These are phyloP conservation scores for Neofusicoccum kwambonambiense DNA, from an alignment of 2,329 filamentous ascomycete genomes.

Conservation along the genomic window DNA sequence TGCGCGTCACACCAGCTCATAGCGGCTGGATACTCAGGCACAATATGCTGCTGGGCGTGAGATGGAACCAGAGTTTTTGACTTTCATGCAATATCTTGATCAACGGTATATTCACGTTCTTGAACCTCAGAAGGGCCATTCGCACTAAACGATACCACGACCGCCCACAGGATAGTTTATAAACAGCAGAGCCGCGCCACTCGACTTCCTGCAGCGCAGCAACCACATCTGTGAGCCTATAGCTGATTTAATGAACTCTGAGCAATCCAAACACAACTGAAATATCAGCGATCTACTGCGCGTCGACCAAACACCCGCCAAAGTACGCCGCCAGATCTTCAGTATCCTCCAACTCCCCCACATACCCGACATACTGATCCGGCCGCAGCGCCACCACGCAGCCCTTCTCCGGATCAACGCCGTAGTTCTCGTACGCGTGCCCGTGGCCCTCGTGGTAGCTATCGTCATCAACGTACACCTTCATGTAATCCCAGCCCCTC, in stretches of 20 bases:
- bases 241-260: not conserved
- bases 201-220: too few relatives aligned
- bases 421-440: constrained; percentile 56
- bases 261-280: too few relatives aligned
- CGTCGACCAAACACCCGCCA: constrained; percentile 12
- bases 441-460: constrained; percentile 45
- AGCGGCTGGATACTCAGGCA: too few relatives aligned
- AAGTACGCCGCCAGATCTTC: constrained; percentile 30
- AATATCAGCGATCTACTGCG: not conserved
- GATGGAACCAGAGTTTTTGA: too few relatives aligned
- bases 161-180: too few relatives aligned
- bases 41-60: too few relatives aligned
- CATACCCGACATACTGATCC: constrained; percentile 62
- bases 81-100: too few relatives aligned
- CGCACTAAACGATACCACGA: too few relatives aligned
- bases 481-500: constrained; percentile 42
- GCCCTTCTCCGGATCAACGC: constrained; percentile 55
- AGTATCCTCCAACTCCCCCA: constrained; percentile 39
- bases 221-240: not conserved
- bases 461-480: constrained; percentile 48
- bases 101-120: too few relatives aligned
- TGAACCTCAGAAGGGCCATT: too few relatives aligned
- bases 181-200: too few relatives aligned
- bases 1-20: too few relatives aligned
- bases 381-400: constrained; percentile 62